Evolutionary conservation across 805 yeast genomes (phyloP).

Genomic region (Wickerhamiella galacta): DNA sequence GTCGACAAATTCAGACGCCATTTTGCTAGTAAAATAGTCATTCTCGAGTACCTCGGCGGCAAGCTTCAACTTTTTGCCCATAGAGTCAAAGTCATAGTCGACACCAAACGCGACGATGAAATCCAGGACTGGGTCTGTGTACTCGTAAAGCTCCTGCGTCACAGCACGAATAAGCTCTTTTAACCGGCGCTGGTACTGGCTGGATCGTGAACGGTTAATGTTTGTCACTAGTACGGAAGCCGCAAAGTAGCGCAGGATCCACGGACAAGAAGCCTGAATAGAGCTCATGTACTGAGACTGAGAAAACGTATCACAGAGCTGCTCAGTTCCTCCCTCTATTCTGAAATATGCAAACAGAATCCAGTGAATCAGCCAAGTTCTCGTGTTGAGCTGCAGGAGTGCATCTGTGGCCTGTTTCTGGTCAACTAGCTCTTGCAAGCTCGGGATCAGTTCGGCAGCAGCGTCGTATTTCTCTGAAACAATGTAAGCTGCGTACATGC

Average conservation of each 20-base stretch:
- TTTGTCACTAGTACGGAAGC: constrained; percentile 33
- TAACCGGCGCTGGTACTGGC: constrained; percentile 33
- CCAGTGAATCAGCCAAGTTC: constrained; percentile 59
- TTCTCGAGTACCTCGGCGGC: constrained; percentile 32
- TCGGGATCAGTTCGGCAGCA: constrained; percentile 21
- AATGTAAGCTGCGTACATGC: constrained; percentile 46
- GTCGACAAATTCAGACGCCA: constrained; percentile 28
- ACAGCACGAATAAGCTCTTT: constrained; percentile 43
- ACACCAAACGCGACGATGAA: constrained; percentile 39
- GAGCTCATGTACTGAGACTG: constrained; percentile 44
- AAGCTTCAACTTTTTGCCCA: constrained; percentile 32
- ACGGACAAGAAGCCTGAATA: constrained; percentile 55
- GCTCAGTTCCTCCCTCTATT: constrained; percentile 34
- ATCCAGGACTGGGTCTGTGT: constrained; percentile 44
- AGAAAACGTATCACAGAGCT: constrained; percentile 39
- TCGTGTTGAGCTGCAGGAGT: constrained; percentile 40
- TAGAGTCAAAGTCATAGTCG: constrained; percentile 40
- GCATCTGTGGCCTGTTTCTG: constrained; percentile 37
- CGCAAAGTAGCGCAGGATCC: constrained; percentile 49
- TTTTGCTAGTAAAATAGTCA: constrained; percentile 39
- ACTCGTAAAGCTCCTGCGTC: constrained; percentile 47
- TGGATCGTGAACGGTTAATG: constrained; percentile 13
- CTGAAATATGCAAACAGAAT: constrained; percentile 47
- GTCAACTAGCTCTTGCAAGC: constrained; percentile 41
- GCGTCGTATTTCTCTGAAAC: constrained; percentile 37